Evolutionary conservation across 2,329 filamentous ascomycete species (phyloP), one percentile per base, ranked within the genome.

Genomic region (Plectosphaerella sp.): DNA sequence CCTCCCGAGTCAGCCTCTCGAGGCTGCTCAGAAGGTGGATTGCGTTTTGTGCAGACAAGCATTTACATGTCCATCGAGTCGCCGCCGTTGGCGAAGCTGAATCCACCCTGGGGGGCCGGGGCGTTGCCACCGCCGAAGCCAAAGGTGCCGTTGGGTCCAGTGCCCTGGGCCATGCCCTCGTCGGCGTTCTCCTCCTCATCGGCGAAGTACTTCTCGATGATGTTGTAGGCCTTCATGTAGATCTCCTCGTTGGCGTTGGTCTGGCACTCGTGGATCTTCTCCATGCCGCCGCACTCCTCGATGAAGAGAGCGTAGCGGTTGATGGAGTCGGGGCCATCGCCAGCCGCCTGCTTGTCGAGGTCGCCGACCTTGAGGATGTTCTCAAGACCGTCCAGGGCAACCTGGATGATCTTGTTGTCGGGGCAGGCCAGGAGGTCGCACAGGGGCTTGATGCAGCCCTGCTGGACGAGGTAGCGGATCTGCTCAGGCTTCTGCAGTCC

Each of bases 141-240:
- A 71, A 93, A 94, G 52, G 85, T 85, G 54, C 87, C 87, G 64
- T 89, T 89, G 41, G 78, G 70, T 45, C 83, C 84, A 63, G 87
- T 83, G 24, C 77, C 70, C 67, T 91, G 87, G 55, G 89, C 87
- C 71, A 91, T 82, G 43, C 76, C 77, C 64, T 95, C 90, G 57
- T 91, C 89, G 61, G 91, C 91, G 63, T 92, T 91, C 67, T 96
- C 94, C 52, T 97, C 94, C 61, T 99, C 94, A 65, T 99, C 94
- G 0, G 92, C 97, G 78, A 99, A 99, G 83, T 99, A 99, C 79
- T 97, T 97, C 82, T 99, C 94, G 61, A 99, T 99, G 74, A 99
- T 99, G 82, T 96, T 97, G 82, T 97, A 99, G 0, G 94, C 94
- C 85, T 99, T 99, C 93, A 99, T 97, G 82, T 99, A 99, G 63